Percentiles rank a stretch among this genome's conserved stretches.
phyloP scores from a whole-genome alignment of 2,329 filamentous ascomycete species.

The Cladobotryum protrusum region DNA sequence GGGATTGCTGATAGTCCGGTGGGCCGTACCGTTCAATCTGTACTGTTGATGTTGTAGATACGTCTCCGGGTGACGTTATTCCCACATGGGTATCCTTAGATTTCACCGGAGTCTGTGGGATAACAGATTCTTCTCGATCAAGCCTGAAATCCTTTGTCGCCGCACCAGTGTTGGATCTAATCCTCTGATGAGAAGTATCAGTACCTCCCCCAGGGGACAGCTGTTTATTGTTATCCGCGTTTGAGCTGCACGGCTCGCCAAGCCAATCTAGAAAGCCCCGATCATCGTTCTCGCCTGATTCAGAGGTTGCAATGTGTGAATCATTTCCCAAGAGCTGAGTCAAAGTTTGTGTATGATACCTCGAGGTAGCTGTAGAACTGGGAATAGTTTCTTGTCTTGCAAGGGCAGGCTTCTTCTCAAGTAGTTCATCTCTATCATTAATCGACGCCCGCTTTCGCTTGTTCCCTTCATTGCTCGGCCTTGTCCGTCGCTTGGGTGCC shows the following conservation, averaged over 20 bases:
- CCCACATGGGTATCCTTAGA: background rate
- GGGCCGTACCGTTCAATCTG: slow-evolving; percentile 35
- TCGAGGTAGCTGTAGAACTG: slow-evolving; percentile 19
- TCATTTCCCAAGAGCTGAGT: slow-evolving; percentile 32
- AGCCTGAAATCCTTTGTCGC: background rate
- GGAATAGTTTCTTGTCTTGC: slow-evolving; percentile 18
- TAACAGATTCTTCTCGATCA: slow-evolving; percentile 27
- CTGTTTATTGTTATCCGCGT: slow-evolving; percentile 5
- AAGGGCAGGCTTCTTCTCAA: slow-evolving; percentile 20
- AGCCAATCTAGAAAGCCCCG: slow-evolving; percentile 31
- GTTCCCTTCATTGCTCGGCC: slow-evolving; percentile 10
- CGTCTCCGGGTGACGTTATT: slow-evolving; percentile 37
- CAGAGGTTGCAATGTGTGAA: slow-evolving; percentile 23
- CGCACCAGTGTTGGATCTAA: slow-evolving; percentile 1
- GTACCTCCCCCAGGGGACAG: no score
- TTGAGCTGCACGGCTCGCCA: slow-evolving; percentile 23
- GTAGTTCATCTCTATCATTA: slow-evolving; percentile 14
- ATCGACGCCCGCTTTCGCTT: slow-evolving; percentile 25
- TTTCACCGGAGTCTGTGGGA: slow-evolving; percentile 31
- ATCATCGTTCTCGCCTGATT: slow-evolving; percentile 34
- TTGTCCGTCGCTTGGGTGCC: slow-evolving; percentile 16
- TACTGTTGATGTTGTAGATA: slow-evolving; percentile 35
- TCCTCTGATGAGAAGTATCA: no score
- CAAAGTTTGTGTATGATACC: slow-evolving; percentile 36
- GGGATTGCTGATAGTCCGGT: slow-evolving; percentile 28